Evolutionary conservation across 202 grass and related monocot genomes (phyloP).

Genomic region (Schoenoplectus triqueter): DNA sequence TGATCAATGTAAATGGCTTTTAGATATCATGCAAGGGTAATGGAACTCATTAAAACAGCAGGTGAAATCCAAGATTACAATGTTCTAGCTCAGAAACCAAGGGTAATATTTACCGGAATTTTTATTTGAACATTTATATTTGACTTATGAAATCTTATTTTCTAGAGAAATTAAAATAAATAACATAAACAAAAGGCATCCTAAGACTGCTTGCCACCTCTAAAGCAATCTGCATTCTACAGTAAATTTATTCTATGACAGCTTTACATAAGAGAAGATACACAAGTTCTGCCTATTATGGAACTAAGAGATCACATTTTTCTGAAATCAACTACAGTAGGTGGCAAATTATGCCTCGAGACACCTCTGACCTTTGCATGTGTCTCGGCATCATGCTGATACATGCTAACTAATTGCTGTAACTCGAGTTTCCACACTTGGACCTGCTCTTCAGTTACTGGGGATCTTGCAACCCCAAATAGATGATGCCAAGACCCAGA

Average conservation of each 20-base stretch:
- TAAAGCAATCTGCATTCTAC: background rate
- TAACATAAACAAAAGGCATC: background rate
- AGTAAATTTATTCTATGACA: background rate
- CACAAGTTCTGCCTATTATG: conserved; percentile 29
- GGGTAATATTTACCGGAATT: background rate
- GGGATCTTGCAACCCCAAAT: conserved; percentile 67
- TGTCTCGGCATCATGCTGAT: conserved; percentile 78
- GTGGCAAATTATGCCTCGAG: conserved; percentile 44
- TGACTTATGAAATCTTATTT: background rate
- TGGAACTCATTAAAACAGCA: background rate
- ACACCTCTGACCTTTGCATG: conserved; percentile 80
- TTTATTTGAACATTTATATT: background rate
- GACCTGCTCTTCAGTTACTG: conserved; percentile 58
- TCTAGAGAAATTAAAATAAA: background rate
- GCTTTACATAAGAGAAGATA: conserved; percentile 5
- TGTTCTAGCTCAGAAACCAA: background rate
- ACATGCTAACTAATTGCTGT: conserved; percentile 66
- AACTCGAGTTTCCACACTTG: conserved; percentile 81
- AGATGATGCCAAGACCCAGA: conserved; percentile 61
- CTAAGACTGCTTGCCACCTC: background rate
- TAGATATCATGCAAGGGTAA: background rate
- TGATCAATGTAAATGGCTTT: background rate
- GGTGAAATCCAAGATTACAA: background rate
- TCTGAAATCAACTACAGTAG: conserved; percentile 32
- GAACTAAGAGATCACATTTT: conserved; percentile 48